Base-by-base conservation (phyloP, 2,329 filamentous ascomycete species). In the Botrytis fabae region DNA sequence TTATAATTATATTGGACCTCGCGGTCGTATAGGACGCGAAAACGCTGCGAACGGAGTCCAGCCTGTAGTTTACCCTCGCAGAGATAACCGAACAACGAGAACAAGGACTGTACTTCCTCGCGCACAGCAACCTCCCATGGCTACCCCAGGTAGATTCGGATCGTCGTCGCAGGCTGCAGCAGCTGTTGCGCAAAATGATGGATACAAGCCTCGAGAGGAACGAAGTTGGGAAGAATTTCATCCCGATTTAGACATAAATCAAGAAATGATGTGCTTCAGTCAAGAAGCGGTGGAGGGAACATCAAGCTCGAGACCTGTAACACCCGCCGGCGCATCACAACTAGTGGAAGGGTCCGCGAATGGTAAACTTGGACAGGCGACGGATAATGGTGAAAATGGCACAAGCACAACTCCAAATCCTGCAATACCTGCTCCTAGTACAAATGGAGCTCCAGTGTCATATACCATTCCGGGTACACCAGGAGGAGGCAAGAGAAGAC, bases 191-290 rank as follows among this genome's bases (percentile, higher is more conserved):
- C 94, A 97, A 80, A 95, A 91, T 79, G 96, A 98, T 84, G 95
- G 95, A 69, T 98, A 98, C 83, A 99, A 99, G 82, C 96, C 96
- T 46, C 89, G 96, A 80, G 96, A 99, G 83, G 96, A 99, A 84
- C 91, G 95, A 75, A 93, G 94, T 70, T 99, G 95, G 94, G 95
- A 98, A 80, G 96, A 99, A 81, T 98, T 98, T 76, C 96, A 99
- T 82, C 94, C 94, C 0, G 93, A 98, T 79, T 88, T 99, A 70
- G 95, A 98, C 83, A 94, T 98, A 66, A 94, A 97, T 73, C 88
- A 88, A 20, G 89, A 88, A 6, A 92, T 98, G 76, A 89, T 92
- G 77, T 86, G 97, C 4, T 95, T 95, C 80, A 90, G 88, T 66
- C 91, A 94, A 2, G 91, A 96, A 75, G 93, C 97, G 76, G 91